These are phyloP conservation scores for Trichoderma pleuroti DNA, from an alignment of 2,329 filamentous ascomycete species.

Conservation along the genomic window DNA sequence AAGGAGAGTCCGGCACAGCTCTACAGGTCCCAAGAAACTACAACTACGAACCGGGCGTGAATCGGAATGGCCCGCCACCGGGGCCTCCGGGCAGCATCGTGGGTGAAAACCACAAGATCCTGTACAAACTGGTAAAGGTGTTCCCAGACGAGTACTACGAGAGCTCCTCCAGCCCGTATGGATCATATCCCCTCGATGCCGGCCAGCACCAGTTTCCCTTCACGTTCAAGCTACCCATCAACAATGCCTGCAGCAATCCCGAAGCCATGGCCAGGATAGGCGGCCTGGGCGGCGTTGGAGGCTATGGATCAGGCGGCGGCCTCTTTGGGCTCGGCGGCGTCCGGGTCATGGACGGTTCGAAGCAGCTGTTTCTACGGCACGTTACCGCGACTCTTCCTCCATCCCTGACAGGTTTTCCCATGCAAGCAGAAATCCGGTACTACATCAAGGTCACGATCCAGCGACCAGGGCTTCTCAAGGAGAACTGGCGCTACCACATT, in stretches of 20 bases:
- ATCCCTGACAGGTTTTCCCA: constrained; percentile 80
- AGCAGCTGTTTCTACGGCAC: constrained; percentile 63
- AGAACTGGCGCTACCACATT: constrained; percentile 70
- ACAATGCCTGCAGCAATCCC: constrained; percentile 64
- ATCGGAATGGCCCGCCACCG: constrained; percentile 26
- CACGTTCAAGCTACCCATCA: constrained; percentile 72
- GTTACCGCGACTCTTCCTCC: constrained; percentile 85
- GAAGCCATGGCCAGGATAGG: constrained; percentile 52
- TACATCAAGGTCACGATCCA: constrained; percentile 95
- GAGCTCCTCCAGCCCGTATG: constrained; percentile 40
- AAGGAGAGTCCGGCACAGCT: constrained; percentile 72
- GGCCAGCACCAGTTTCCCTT: constrained; percentile 76
- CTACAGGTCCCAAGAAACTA: constrained; percentile 50
- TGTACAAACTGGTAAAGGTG: constrained; percentile 71
- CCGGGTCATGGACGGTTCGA: constrained; percentile 60
- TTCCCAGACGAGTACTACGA: constrained; percentile 58
- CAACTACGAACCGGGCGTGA: constrained; percentile 39
- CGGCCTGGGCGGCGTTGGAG: constrained; percentile 52
- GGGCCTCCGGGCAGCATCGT: constrained; percentile 42
- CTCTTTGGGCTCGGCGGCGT: constrained; percentile 51
- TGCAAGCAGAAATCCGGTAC: constrained; percentile 86
- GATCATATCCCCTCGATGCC: constrained; percentile 57
- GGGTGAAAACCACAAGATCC: constrained; percentile 65
- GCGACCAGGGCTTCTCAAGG: constrained; percentile 82
- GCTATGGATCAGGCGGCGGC: constrained; percentile 43